Evolutionary conservation across 305 asterid genomes (phyloP).

Genomic region (Rubia occidens): DNA sequence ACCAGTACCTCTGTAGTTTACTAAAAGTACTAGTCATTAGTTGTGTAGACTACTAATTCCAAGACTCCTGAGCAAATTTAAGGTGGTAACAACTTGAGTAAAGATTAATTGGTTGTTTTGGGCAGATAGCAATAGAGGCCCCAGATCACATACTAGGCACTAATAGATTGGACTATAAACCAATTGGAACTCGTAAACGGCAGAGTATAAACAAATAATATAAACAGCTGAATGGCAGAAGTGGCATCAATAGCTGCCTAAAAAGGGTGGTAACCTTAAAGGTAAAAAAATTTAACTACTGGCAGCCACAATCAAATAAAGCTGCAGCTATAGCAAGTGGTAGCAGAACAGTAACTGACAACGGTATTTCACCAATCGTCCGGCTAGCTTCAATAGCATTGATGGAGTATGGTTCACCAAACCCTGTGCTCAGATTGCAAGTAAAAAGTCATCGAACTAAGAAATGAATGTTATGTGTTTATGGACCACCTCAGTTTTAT

Average conservation of each 20-base stretch:
- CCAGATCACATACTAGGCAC: not conserved
- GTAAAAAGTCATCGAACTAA: not conserved
- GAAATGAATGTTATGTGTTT: not conserved
- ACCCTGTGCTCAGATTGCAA: not conserved
- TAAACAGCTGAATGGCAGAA: not conserved
- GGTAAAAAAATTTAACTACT: not conserved
- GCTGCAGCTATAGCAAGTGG: not conserved
- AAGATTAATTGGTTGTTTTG: not conserved
- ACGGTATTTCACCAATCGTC: not conserved
- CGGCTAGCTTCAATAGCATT: not conserved
- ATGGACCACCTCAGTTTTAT: not conserved
- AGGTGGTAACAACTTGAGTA: not conserved
- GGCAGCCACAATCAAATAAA: not conserved
- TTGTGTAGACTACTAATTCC: not conserved
- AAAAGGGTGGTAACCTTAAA: no score
- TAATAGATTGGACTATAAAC: not conserved
- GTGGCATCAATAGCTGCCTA: not conserved
- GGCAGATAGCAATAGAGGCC: not conserved
- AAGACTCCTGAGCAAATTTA: not conserved
- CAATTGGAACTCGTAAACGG: not conserved
- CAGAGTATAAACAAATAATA: not conserved
- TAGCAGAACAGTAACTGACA: not conserved
- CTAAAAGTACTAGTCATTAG: not conserved
- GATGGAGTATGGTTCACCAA: not conserved
- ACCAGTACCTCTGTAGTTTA: not conserved